Evolutionary conservation across 768 basidiomycete genomes (phyloP), one percentile per base, ranked within the genome.

Genomic region (Mrakia gelida): DNA sequence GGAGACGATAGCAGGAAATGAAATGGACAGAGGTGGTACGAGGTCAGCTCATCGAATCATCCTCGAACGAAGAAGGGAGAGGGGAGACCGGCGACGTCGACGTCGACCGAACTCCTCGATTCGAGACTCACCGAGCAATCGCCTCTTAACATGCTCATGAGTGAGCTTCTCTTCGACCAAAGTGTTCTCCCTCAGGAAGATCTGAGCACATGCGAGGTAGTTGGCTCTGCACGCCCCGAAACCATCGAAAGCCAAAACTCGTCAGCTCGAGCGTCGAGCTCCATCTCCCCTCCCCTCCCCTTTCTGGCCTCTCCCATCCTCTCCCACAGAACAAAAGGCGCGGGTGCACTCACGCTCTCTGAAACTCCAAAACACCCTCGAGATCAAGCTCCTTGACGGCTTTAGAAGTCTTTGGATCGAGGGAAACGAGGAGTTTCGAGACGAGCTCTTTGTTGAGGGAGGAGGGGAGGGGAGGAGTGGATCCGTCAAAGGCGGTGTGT

Each of bases 161-260:
- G 86, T 87, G 11, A 85, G 79, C n/a, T 87, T 84, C 49, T 88
- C 85, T 78, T 91, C 88, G 45, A 95, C 84, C 2, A 93, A 87
- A 16, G 89, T 88, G 80, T 94, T 92, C 80, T 88, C 86, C 79
- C 88, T 90, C 77, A 96, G 86, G 86, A 93, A 95, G 80, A 95
- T 94, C 91, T 92, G 93, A 1, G 92, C 92, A n/a, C 80, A 82
- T 74, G 73, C 82, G 80, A 82, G 79, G 77, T 83, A 83, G 80
- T 84, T 82, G 30, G 82, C 82, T 26, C 76, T 77, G 30, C 13
- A n/a, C 43, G 28, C 16, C 7, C 3, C 23, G 45, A 28, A 45
- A 63, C 32, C 2, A 43, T 45, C 43, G 16, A 41, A 49, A n/a
- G n/a, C 30, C 7, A 4, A 45, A 54, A n/a, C 4, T 59, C 71